Evolutionary conservation across 2,329 filamentous ascomycete species (phyloP).

Genomic region (Monosporascus sp.): DNA sequence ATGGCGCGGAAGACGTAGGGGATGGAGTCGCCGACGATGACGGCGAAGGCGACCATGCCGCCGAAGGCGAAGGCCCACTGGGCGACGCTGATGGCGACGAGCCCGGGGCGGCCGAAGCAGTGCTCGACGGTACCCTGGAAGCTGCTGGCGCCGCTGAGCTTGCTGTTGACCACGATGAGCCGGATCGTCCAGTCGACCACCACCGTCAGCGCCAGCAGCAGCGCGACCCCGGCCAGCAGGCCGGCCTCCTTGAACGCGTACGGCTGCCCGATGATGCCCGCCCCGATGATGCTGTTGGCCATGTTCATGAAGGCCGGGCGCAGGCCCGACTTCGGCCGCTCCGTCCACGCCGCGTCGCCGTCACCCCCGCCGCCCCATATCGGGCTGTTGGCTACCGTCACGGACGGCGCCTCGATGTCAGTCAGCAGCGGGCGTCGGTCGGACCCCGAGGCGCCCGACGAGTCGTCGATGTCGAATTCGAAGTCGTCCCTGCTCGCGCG

Average conservation of each 20-base stretch:
- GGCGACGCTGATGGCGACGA: constrained; percentile 83
- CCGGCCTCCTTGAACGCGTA: constrained; percentile 96
- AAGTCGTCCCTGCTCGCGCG: constrained; percentile 33
- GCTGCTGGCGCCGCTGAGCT: constrained; percentile 86
- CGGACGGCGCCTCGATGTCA: constrained; percentile 67
- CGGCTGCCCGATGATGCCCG: constrained; percentile 75
- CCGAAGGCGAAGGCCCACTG: constrained; percentile 99
- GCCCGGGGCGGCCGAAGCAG: constrained; percentile 83
- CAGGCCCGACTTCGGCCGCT: constrained; percentile 79
- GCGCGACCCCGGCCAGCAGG: constrained; percentile 69
- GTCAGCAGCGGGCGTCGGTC: constrained; percentile 64
- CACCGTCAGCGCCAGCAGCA: constrained; percentile 75
- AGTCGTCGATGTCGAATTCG: constrained; percentile 26
- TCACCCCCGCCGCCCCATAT: constrained; percentile 25
- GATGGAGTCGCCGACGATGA: constrained; percentile 95
- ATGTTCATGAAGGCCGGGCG: constrained; percentile 97
- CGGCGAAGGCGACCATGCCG: constrained; percentile 96
- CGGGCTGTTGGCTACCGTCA: constrained; percentile 57
- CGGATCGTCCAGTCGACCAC: constrained; percentile 97
- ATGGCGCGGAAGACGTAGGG: constrained; percentile 81
- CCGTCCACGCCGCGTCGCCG: constrained; percentile 44
- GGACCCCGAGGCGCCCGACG: constrained; percentile 33
- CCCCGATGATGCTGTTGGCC: constrained; percentile 95
- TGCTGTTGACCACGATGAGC: constrained; percentile 95
- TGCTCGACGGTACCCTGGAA: constrained; percentile 96